A percentile compares a stretch with the other conserved stretches of the same genome.
phyloP scores from a whole-genome alignment of 257 asterid genomes.

The Paulownia fortunei region DNA sequence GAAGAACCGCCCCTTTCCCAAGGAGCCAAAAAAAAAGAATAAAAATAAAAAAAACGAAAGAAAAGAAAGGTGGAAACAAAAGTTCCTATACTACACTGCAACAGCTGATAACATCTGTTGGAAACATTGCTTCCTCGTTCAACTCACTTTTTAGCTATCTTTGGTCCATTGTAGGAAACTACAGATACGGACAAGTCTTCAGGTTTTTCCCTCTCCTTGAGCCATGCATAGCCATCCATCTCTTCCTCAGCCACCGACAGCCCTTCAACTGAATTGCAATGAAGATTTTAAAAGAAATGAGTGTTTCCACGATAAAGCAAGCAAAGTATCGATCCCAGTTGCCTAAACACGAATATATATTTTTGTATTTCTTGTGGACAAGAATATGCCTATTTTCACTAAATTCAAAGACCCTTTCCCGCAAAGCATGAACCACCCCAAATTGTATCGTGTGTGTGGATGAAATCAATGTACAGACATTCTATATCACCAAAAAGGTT shows the following conservation, averaged over 20 bases:
- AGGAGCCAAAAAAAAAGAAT: too few relatives aligned
- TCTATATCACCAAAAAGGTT: background rate
- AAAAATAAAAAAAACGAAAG: background rate
- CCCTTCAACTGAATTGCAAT: constrained; percentile 40
- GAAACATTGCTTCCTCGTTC: constrained; percentile 3
- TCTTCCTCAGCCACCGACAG: constrained; percentile 38
- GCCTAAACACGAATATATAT: too few relatives aligned
- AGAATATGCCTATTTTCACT: background rate
- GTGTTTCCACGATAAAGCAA: background rate
- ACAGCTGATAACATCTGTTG: background rate
- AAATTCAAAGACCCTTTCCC: too few relatives aligned
- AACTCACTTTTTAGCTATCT: constrained; percentile 50
- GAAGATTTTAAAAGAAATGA: background rate
- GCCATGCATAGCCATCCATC: constrained; percentile 68
- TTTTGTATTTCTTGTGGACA: too few relatives aligned
- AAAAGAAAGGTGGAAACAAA: background rate
- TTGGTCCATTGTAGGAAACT: constrained; percentile 68
- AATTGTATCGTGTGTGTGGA: too few relatives aligned
- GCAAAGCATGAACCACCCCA: too few relatives aligned
- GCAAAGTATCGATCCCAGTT: too few relatives aligned
- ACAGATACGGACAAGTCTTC: constrained; percentile 63
- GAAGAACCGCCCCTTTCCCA: too few relatives aligned
- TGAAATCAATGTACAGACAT: too few relatives aligned
- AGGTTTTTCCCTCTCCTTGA: constrained; percentile 78
- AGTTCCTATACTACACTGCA: constrained; percentile 8